phyloP scores from a whole-genome alignment of 371 early-diverging fungal genomes.

The Lichtheimia ramosa region DNA sequence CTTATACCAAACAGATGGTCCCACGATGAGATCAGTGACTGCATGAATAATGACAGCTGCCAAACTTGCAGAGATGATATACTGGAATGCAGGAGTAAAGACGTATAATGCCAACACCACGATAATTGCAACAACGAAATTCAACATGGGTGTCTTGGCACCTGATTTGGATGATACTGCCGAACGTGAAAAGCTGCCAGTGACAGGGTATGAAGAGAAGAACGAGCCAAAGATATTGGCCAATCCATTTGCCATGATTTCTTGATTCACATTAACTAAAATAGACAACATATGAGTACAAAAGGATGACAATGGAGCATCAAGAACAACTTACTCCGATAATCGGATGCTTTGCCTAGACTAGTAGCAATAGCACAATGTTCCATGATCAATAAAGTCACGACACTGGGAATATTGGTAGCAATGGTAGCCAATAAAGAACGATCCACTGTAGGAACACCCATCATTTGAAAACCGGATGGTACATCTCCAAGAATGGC shows the following conservation, averaged over 20 bases:
- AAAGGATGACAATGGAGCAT: not conserved
- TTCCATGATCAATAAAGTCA: conserved; percentile 81
- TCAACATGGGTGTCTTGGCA: conserved; percentile 73
- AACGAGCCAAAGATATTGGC: conserved; percentile 80
- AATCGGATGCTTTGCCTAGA: conserved; percentile 68
- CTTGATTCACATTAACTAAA: conserved; percentile 71
- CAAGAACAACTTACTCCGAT: conserved; percentile 15
- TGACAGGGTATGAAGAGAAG: conserved; percentile 80
- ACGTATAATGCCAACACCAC: conserved; percentile 77
- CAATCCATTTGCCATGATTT: conserved; percentile 78
- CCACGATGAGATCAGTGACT: conserved; percentile 64
- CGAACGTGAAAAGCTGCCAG: conserved; percentile 87
- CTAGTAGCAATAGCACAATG: conserved; percentile 84
- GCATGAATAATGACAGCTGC: conserved; percentile 78
- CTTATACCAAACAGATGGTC: conserved; percentile 47
- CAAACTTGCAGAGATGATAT: conserved; percentile 75
- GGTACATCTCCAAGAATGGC: conserved; percentile 73
- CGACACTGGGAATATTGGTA: conserved; percentile 61
- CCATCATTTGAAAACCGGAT: conserved; percentile 66
- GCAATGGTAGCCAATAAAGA: conserved; percentile 45
- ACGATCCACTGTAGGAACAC: conserved; percentile 48
- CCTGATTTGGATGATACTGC: conserved; percentile 78
- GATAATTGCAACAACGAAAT: conserved; percentile 70
- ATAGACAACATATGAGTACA: not conserved
- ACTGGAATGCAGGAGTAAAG: conserved; percentile 80